Percentiles rank a stretch among this genome's conserved stretches.
Evolutionary conservation across 371 early-diverging fungal genomes (phyloP).

Genomic region (Syncephalastrum monosporum): DNA sequence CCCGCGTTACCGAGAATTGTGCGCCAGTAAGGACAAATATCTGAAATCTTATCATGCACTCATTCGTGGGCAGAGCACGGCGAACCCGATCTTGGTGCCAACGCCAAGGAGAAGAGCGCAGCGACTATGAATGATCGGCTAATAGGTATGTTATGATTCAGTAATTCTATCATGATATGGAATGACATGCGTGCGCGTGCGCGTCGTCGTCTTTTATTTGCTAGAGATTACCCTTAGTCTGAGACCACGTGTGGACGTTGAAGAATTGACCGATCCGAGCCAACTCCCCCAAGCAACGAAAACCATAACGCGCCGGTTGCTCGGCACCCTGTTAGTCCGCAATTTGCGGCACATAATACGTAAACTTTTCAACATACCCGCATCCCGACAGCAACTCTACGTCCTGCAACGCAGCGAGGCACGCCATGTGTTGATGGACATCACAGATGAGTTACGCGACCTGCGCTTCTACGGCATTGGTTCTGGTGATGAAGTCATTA

Average conservation of each 20-base stretch:
- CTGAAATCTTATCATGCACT: not conserved
- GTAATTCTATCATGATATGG: not conserved
- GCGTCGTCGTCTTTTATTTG: too few relatives aligned
- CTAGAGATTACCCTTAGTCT: too few relatives aligned
- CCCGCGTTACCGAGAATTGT: slow-evolving; percentile 58
- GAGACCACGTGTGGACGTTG: too few relatives aligned
- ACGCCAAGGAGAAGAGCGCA: slow-evolving; percentile 22
- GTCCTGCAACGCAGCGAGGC: slow-evolving; percentile 20
- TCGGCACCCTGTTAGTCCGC: slow-evolving; percentile 46
- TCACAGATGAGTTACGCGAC: slow-evolving; percentile 44
- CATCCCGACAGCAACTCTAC: slow-evolving; percentile 31
- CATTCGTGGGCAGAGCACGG: slow-evolving; percentile 43
- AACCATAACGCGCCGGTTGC: slow-evolving; percentile 44
- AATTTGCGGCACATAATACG: slow-evolving; percentile 41
- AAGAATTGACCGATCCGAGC: too few relatives aligned
- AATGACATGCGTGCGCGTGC: not conserved
- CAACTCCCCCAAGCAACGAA: slow-evolving; percentile 23
- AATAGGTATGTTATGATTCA: slow-evolving; percentile 26
- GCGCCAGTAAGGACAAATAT: slow-evolving; percentile 35
- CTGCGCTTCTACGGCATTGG: slow-evolving; percentile 38
- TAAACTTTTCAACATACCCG: slow-evolving; percentile 35
- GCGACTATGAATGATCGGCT: slow-evolving; percentile 67
- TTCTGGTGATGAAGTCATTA: slow-evolving; percentile 29
- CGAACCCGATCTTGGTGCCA: slow-evolving; percentile 42
- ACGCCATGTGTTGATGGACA: slow-evolving; percentile 26